These are phyloP conservation scores for Butyriboletus loyo DNA, from an alignment of 768 basidiomycete species.

Conservation along the genomic window DNA sequence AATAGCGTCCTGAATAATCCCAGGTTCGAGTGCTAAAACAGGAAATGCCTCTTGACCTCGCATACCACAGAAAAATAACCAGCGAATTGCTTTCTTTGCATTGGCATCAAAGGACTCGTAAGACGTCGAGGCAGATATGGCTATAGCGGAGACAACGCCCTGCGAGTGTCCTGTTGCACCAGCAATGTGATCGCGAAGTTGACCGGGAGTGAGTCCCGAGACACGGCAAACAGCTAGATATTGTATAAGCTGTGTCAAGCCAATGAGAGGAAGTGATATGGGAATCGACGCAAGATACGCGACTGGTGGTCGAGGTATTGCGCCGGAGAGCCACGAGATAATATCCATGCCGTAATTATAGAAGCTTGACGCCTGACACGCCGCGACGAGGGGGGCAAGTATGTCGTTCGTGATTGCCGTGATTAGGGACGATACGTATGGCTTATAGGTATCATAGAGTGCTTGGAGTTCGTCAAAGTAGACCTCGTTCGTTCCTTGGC, in stretches of 20 bases:
- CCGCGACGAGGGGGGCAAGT: constrained; percentile 66
- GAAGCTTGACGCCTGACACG: constrained; percentile 53
- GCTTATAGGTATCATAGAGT: constrained; percentile 88
- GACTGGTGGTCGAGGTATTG: constrained; percentile 66
- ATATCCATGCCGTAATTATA: constrained; percentile 84
- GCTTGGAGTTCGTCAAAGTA: constrained; percentile 95
- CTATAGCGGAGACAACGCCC: constrained; percentile 93
- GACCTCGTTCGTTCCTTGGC: constrained; percentile 97
- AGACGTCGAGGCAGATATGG: constrained; percentile 74
- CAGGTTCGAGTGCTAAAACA: constrained; percentile 82
- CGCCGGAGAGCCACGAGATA: constrained; percentile 77
- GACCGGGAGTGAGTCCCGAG: constrained; percentile 70
- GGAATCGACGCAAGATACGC: constrained; percentile 92
- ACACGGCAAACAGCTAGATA: constrained; percentile 82
- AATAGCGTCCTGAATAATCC: constrained; percentile 80
- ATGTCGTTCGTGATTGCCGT: constrained; percentile 57
- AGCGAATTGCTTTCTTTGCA: constrained; percentile 78
- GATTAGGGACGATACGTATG: constrained; percentile 78
- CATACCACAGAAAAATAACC: constrained; percentile 91
- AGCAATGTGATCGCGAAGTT: constrained; percentile 69
- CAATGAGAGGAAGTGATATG: constrained; percentile 92
- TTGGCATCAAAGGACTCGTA: constrained; percentile 75
- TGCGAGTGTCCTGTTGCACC: constrained; percentile 98
- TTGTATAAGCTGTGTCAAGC: constrained; percentile 92
- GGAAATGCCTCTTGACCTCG: constrained; percentile 96